phyloP scores from a whole-genome alignment of 2,329 filamentous ascomycete species.

The Leptographium radiaticola region DNA sequence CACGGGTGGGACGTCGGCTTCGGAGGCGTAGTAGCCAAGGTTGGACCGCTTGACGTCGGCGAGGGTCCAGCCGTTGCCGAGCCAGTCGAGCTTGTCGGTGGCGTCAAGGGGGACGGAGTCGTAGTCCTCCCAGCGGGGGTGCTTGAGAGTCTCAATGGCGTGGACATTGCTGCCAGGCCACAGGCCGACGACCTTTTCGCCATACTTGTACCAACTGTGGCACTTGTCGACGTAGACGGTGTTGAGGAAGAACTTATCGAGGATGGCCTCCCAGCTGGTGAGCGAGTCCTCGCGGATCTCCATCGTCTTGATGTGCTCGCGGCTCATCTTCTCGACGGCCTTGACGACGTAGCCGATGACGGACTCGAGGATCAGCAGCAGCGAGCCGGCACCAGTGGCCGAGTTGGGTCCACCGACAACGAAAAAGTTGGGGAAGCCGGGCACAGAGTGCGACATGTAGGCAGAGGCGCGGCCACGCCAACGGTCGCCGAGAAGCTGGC shows the following conservation, averaged over 20 bases:
- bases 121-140: slow-evolving; percentile 36
- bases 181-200: slow-evolving; percentile 27
- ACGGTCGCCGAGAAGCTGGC: slow-evolving; percentile 36
- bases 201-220: slow-evolving; percentile 37
- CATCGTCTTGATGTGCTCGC: slow-evolving; percentile 32
- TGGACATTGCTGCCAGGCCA: slow-evolving; percentile 36
- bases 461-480: slow-evolving; percentile 27
- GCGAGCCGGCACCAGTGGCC: slow-evolving; percentile 34
- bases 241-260: slow-evolving; percentile 34
- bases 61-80: slow-evolving; percentile 6
- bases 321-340: slow-evolving; percentile 33
- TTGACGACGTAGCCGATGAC: slow-evolving; percentile 36
- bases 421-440: slow-evolving; percentile 40
- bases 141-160: slow-evolving; percentile 37
- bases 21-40: neutral
- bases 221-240: slow-evolving; percentile 34
- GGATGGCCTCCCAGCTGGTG: slow-evolving; percentile 34
- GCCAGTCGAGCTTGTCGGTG: slow-evolving; percentile 8
- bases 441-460: slow-evolving; percentile 37
- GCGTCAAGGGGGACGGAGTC: slow-evolving; percentile 28
- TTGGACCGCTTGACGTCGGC: neutral
- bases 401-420: slow-evolving; percentile 37
- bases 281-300: slow-evolving; percentile 29
- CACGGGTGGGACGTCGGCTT: neutral
- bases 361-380: slow-evolving; percentile 36